These are phyloP conservation scores for Thraustochytrium sp. DNA, from an alignment of 352 stramenopile genomes.

Conservation along the genomic window DNA sequence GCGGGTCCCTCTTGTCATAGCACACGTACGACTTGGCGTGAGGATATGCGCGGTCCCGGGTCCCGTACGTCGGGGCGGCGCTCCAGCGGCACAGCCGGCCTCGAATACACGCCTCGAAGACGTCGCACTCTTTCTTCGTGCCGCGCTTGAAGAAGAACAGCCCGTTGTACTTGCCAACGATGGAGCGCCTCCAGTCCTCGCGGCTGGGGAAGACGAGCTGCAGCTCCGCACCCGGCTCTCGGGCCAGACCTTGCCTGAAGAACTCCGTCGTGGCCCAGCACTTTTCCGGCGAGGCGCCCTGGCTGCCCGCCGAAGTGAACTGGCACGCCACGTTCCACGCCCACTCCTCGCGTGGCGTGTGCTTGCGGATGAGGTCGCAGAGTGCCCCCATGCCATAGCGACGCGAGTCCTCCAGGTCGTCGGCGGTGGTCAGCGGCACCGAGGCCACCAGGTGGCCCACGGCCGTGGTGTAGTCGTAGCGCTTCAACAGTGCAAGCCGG, in stretches of 20 bases:
- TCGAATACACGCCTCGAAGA: not conserved
- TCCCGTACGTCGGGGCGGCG: not conserved
- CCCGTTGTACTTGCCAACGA: not conserved
- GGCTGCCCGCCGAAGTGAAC: not conserved
- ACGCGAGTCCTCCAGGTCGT: not conserved
- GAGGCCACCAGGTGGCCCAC: not conserved
- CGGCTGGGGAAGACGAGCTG: constrained; percentile 17
- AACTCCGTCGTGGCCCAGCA: not conserved
- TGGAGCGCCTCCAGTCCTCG: not conserved
- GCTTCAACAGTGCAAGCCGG: too few species aligned
- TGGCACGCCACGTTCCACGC: not conserved
- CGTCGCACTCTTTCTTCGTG: not conserved
- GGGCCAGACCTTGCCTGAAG: not conserved
- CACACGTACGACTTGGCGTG: constrained; percentile 34
- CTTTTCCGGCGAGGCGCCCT: not conserved
- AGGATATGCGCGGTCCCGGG: not conserved
- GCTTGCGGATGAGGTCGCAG: not conserved
- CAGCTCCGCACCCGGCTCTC: not conserved
- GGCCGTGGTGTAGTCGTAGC: constrained; percentile 26
- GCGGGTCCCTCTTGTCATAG: not conserved
- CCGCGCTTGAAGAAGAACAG: constrained; percentile 10
- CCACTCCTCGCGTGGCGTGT: not conserved
- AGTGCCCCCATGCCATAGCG: not conserved
- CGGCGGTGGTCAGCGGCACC: not conserved
- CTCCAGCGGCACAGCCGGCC: not conserved